Conservation (phyloP, 306 rosid species). For the Vigna angularis region DNA sequence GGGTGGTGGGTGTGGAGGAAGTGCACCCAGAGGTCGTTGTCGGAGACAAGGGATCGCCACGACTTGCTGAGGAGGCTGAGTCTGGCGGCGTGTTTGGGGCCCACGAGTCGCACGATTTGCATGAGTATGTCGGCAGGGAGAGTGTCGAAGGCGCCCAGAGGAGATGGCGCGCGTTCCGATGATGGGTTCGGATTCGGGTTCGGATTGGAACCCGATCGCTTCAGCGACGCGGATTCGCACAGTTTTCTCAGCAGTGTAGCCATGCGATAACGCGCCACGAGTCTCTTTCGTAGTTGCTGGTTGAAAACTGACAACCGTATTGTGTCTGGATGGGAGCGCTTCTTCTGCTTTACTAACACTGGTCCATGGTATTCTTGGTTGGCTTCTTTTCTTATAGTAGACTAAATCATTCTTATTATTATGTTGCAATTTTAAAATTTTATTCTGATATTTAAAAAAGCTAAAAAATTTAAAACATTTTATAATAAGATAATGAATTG, state of each 20-base stretch:
- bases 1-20: conserved; percentile 46
- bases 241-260: conserved; percentile 8
- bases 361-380: no score
- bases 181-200: neutral
- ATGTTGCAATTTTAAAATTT: no score
- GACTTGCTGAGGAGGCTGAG: conserved; percentile 48
- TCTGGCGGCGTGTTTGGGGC: conserved; percentile 63
- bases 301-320: no score
- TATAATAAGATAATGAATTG: no score
- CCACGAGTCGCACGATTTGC: conserved; percentile 55
- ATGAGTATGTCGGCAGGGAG: conserved; percentile 62
- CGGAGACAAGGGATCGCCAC: conserved; percentile 53
- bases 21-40: conserved; percentile 62
- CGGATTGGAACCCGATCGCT: neutral
- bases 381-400: no score
- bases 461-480: no score
- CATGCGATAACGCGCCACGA: neutral
- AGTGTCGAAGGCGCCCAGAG: conserved; percentile 55
- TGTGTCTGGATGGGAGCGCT: no score
- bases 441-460: no score
- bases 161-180: neutral
- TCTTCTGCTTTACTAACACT: no score
- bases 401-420: no score
- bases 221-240: neutral
- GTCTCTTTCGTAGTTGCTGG: no score